Evolutionary conservation across 768 basidiomycete species (phyloP).

Genomic region (Hydnomerulius pinastri): DNA sequence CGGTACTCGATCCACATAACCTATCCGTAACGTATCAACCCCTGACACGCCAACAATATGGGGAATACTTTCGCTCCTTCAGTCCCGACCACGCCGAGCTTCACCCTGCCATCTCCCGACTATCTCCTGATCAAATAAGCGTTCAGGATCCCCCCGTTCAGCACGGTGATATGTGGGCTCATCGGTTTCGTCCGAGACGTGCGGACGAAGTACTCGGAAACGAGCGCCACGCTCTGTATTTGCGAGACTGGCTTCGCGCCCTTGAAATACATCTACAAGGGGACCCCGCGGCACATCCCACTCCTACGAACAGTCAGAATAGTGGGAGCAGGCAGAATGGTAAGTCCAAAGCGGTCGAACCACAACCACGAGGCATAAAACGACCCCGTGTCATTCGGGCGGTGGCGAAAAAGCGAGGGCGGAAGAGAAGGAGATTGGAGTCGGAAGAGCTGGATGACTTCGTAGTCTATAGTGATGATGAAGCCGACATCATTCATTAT

Average conservation of each 20-base stretch:
- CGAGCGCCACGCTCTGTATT: slow-evolving; percentile 63
- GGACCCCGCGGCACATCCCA: slow-evolving; percentile 7
- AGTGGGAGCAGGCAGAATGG: slow-evolving; percentile 15
- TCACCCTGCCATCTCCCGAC: slow-evolving; percentile 54
- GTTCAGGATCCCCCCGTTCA: slow-evolving; percentile 12
- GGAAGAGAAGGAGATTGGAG: slow-evolving; percentile 56
- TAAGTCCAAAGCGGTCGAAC: slow-evolving; percentile 24
- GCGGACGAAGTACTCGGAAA: slow-evolving; percentile 83
- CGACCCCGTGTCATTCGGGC: slow-evolving; percentile 60
- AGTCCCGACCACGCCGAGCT: slow-evolving; percentile 23
- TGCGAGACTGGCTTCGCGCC: slow-evolving; percentile 80
- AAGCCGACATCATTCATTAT: slow-evolving; percentile 21
- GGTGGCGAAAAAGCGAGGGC: slow-evolving; percentile 45
- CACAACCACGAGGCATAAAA: slow-evolving; percentile 45
- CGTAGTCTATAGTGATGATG: slow-evolving; percentile 48
- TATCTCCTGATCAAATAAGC: slow-evolving; percentile 26
- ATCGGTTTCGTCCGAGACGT: slow-evolving; percentile 72
- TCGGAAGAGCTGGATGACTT: slow-evolving; percentile 58
- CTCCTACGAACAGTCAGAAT: background rate
- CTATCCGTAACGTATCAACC: background rate
- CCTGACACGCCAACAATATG: slow-evolving; percentile 16
- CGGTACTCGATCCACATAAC: background rate
- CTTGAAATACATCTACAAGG: slow-evolving; percentile 54
- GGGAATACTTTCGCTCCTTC: slow-evolving; percentile 15
- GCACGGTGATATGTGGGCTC: slow-evolving; percentile 59